These are phyloP conservation scores for Phialemoniopsis sp. DNA, from an alignment of 2,329 filamentous ascomycete species.

Conservation along the genomic window DNA sequence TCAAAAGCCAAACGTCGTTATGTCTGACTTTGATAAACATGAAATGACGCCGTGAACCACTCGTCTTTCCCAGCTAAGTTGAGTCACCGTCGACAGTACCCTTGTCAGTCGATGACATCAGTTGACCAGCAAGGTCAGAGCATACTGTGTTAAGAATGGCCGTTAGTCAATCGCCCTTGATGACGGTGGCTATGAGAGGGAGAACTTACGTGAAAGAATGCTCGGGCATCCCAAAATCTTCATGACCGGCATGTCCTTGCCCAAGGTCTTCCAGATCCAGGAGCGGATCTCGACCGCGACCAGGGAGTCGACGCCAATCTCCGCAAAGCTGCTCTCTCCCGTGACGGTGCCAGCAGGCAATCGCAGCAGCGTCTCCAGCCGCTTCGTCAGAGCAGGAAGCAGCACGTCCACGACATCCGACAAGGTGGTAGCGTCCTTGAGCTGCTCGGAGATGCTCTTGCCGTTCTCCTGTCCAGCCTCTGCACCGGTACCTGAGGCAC, in stretches of 20 bases:
- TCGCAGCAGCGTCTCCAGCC: slow-evolving; percentile 24
- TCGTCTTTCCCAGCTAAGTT: too few species aligned
- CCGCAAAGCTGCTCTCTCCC: slow-evolving; percentile 23
- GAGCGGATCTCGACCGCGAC: slow-evolving; percentile 34
- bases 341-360: slow-evolving; percentile 20
- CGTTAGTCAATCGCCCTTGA: too few species aligned
- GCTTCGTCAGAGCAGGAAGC: slow-evolving; percentile 16
- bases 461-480: too few species aligned
- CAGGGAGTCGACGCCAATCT: slow-evolving; percentile 36
- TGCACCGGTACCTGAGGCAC: not conserved
- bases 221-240: slow-evolving; percentile 32
- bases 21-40: too few species aligned
- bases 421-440: slow-evolving; percentile 2
- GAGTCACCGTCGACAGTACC: too few species aligned
- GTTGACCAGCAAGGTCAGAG: too few species aligned
- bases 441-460: not conserved
- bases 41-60: too few species aligned
- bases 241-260: slow-evolving; percentile 38
- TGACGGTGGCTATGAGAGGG: too few species aligned
- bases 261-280: slow-evolving; percentile 38
- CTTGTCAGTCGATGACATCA: too few species aligned
- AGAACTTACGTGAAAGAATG: slow-evolving; percentile 6
- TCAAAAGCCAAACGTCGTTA: too few species aligned
- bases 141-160: too few species aligned
- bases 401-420: slow-evolving; percentile 22